phyloP scores from a whole-genome alignment of 1,284 basidiomycete species.

The Tilletia indica region DNA sequence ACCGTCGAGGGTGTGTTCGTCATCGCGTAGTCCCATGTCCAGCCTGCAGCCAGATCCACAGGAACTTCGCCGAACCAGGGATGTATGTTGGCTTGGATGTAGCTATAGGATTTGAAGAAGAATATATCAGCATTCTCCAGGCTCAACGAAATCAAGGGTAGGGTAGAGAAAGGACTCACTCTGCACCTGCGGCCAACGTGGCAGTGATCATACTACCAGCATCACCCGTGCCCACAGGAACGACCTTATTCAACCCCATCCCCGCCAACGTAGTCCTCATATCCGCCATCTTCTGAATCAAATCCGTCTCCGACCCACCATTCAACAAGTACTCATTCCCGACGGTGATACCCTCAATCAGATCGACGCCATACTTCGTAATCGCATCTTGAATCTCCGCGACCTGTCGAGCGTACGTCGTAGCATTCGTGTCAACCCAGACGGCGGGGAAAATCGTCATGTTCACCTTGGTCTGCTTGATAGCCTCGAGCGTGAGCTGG shows the following conservation, averaged over 20 bases:
- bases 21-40: conserved; percentile 67
- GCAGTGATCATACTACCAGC: conserved; percentile 74
- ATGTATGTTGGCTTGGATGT: conserved; percentile 75
- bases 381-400: conserved; percentile 68
- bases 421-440: conserved; percentile 67
- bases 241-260: conserved; percentile 56
- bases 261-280: conserved; percentile 63
- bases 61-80: conserved; percentile 69
- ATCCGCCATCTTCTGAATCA: conserved; percentile 68
- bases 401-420: conserved; percentile 72
- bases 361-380: conserved; percentile 72
- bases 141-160: background rate
- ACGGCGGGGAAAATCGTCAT: conserved; percentile 83
- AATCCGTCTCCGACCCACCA: conserved; percentile 48
- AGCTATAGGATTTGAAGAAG: background rate
- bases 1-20: conserved; percentile 42
- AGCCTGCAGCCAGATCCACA: conserved; percentile 68
- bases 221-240: conserved; percentile 83
- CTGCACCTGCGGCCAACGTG: conserved; percentile 67
- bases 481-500: conserved; percentile 68
- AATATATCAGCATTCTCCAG: too few relatives aligned
- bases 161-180: conserved; percentile 60
- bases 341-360: conserved; percentile 74
- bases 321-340: conserved; percentile 56
- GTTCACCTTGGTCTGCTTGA: conserved; percentile 82